Evolutionary conservation across 1,284 basidiomycete genomes (phyloP).

Genomic region (Ceraceosorus guamensis): DNA sequence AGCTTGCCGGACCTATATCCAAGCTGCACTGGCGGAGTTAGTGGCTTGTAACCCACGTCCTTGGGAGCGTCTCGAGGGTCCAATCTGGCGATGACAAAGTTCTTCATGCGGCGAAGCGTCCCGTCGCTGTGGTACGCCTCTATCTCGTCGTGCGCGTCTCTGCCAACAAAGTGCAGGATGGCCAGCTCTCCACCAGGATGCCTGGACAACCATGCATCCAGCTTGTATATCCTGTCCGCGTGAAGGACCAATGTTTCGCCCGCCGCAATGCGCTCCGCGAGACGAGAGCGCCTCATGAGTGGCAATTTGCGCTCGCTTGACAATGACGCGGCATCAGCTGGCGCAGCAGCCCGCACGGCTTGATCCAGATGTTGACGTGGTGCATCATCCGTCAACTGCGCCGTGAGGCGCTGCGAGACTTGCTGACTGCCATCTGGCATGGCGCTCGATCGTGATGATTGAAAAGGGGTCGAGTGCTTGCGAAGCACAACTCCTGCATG

Average conservation of each 20-base stretch:
- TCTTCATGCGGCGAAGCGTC: conserved; percentile 61
- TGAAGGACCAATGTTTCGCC: conserved; percentile 69
- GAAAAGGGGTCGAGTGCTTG: too few species aligned
- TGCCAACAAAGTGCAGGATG: conserved; percentile 88
- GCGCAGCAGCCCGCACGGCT: too few species aligned
- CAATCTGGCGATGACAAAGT: conserved; percentile 70
- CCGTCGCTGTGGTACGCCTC: conserved; percentile 76
- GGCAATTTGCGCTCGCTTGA: too few species aligned
- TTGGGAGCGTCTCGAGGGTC: conserved; percentile 53
- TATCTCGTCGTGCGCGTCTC: conserved; percentile 90
- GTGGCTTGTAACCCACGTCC: conserved; percentile 60
- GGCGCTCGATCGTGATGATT: too few species aligned
- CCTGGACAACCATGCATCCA: conserved; percentile 70
- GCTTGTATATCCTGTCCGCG: conserved; percentile 66
- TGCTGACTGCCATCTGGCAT: too few species aligned
- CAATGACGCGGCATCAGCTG: too few species aligned
- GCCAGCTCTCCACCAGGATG: conserved; percentile 88
- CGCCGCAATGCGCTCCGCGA: conserved; percentile 37
- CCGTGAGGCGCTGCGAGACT: too few species aligned
- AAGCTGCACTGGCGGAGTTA: conserved; percentile 79
- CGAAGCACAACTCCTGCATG: too few species aligned
- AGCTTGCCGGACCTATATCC: conserved; percentile 53
- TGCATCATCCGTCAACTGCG: too few species aligned
- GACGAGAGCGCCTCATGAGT: conserved; percentile 26
- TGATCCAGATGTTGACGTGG: too few species aligned